Base-by-base conservation (phyloP, 2,329 filamentous ascomycete genomes). In the Aureobasidium musti region DNA sequence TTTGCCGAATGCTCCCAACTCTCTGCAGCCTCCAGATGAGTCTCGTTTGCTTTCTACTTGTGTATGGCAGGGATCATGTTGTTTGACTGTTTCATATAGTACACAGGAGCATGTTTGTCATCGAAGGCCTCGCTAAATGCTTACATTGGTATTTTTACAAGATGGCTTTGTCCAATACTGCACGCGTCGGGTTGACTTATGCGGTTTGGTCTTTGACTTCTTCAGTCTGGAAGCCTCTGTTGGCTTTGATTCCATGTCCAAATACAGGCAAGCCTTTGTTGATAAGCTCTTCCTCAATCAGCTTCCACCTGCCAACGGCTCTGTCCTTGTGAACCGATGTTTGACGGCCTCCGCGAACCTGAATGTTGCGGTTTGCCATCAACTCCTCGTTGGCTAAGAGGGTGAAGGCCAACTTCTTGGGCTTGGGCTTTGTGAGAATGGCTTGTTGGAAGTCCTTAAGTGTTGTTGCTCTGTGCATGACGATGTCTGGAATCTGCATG, bases 261-360 rank as follows among this genome's bases (percentile, higher is more conserved):
- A 79, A 80, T 19, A 86, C 78, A 8, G 88, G 86, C 70, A 93
- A 76, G 19, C 83, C 84, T 66, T 88, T 82, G 74, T 84, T 82
- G 73, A 79, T 79, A 69, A 94, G 80, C 77, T 91, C 89, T 73
- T 87, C 81, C 76, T 90, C 84, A 73, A 94, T 91, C 59, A 92
- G 77, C 85, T 95, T 95, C 86, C 89, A 91, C 73, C 91, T 83
- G 33, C 92, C 92, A 49, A 91, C 76, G 57, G 85, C 82, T 72
- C 84, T 86, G 78, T 94, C 90, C 76, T 86, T 87, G 76, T 94
- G 86, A 39, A 90, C 86, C 11, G 87, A 84, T 8, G 87, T 92
- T 68, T 91, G 81, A 72, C 88, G 87, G 70, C 83, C 83, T 30
- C 78, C 76, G 71, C 85, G 84, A 26, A 97, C 79, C 71, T 83